Evolutionary conservation across 208 protist species (phyloP).

Genomic region (Vickermania ingenoplastis): DNA sequence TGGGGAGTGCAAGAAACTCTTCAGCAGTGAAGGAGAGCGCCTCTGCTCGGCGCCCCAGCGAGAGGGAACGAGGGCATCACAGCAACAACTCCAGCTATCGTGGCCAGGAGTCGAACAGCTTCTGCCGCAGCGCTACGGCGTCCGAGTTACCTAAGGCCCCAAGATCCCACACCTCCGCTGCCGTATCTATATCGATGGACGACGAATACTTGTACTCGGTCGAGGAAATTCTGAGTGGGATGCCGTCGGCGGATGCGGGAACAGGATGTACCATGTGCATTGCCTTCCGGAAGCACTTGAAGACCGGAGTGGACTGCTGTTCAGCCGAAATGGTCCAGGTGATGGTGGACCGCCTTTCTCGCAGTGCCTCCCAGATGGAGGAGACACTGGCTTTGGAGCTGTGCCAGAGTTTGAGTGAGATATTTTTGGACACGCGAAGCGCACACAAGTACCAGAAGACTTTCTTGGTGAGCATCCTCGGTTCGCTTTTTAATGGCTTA

Average conservation of each 20-base stretch:
- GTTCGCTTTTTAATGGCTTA: constrained; percentile 80
- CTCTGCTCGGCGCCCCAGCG: neutral
- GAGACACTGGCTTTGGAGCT: constrained; percentile 38
- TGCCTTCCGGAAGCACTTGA: constrained; percentile 55
- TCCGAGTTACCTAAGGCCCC: neutral
- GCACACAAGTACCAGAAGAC: constrained; percentile 54
- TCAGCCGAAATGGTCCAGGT: constrained; percentile 70
- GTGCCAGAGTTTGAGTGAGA: constrained; percentile 54
- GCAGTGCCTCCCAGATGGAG: constrained; percentile 54
- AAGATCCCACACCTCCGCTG: neutral
- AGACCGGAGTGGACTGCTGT: constrained; percentile 51
- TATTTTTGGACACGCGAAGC: constrained; percentile 36
- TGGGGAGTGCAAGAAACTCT: neutral
- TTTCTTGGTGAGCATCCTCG: constrained; percentile 56
- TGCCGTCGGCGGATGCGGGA: constrained; percentile 42
- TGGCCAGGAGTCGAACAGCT: neutral
- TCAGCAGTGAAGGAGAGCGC: neutral
- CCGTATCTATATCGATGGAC: neutral
- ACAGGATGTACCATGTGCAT: constrained; percentile 53
- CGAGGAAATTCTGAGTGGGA: constrained; percentile 63
- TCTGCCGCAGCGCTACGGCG: neutral
- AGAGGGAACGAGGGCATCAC: neutral
- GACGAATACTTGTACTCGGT: constrained; percentile 56
- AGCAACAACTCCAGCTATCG: neutral
- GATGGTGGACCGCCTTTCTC: constrained; percentile 70